Conservation (phyloP, 2,329 filamentous ascomycete genomes). For the Fusarium fracticaudum region DNA sequence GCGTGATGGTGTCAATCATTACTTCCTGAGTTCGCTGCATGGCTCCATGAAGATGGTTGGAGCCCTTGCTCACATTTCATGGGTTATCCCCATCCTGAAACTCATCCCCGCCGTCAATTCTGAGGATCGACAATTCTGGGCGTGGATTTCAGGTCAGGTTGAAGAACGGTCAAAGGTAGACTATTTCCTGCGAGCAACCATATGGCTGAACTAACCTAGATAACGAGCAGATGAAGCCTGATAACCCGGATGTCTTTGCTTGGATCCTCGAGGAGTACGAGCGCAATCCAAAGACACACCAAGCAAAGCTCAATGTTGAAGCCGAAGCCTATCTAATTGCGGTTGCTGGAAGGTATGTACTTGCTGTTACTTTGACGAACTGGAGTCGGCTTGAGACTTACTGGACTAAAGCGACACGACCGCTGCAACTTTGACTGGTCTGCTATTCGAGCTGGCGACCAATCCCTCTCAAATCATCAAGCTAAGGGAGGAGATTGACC, state of each 20-base stretch:
- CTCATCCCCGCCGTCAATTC: conserved; percentile 3
- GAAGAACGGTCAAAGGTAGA: conserved; percentile 6
- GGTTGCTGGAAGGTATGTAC: conserved; percentile 45
- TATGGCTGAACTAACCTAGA: background rate
- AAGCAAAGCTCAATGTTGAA: conserved; percentile 39
- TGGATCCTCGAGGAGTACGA: conserved; percentile 45
- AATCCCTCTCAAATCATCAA: conserved; percentile 37
- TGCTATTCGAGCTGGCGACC: conserved; percentile 49
- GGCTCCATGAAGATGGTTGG: conserved; percentile 37
- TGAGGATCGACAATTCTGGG: conserved; percentile 11
- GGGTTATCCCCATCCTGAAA: conserved; percentile 23
- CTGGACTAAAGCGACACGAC: conserved; percentile 47
- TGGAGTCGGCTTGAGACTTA: background rate
- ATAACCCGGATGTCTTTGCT: conserved; percentile 45
- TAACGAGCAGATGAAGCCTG: conserved; percentile 14
- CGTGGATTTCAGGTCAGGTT: conserved; percentile 18
- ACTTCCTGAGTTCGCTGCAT: conserved; percentile 41
- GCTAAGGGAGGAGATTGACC: conserved; percentile 51
- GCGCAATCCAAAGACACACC: conserved; percentile 14
- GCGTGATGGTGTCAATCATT: conserved; percentile 38
- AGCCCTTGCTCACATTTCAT: conserved; percentile 34
- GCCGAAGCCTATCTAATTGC: conserved; percentile 46
- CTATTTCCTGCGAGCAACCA: too few species aligned
- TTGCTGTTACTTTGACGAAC: background rate
- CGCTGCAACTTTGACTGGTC: conserved; percentile 45